Evolutionary conservation across 2,329 filamentous ascomycete genomes (phyloP), one percentile per base, ranked within the genome.

Genomic region (Pseudogymnoascus sp.): DNA sequence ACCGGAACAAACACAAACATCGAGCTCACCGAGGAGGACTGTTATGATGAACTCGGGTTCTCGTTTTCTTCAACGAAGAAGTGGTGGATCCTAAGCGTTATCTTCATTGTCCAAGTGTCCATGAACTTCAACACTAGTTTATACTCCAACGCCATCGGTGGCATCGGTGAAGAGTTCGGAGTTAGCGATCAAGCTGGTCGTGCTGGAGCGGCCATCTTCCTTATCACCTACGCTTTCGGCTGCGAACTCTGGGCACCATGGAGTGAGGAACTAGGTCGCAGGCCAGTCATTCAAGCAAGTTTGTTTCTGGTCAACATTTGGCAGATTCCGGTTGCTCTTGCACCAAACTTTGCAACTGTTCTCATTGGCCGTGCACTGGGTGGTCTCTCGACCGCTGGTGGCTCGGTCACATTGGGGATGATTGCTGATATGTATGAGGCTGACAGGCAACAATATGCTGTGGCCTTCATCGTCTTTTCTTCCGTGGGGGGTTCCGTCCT

Each of bases 181-280:
- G 86, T 93, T 66, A 88, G 85, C 66, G 77, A 78, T 28, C 88
- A 91, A 73, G 85, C 83, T 3, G 89, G 87, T 4, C 84, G 89
- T 63, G 83, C 84, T 64, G 90, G 90, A 72, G 88, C 89, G 65
- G 87, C 89, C 77, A 84, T 92, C 66, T 95, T 93, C 77, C 77
- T 96, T 40, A 82, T 95, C 61, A 75, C 87, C 1, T 95, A 96
- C 73, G 90, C 90, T 38, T 93, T 95, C 72, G 91, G 91, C 36
- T 95, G 91, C 73, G 91, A 95, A 74, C 81, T 93, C 0, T 95
- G 91, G 91, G 91, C 91, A 0, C 91, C 91, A 0, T 95, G 90
- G 89, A 89, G 85, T 53, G 91, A 96, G 73, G 91, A 95, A 71
- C 79, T 93, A 60, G 91, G 91, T 19, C 84, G 91, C 60, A 89